Evolutionary conservation across 208 protist genomes (phyloP).

Genomic region (Trypanosoma cruzi): DNA sequence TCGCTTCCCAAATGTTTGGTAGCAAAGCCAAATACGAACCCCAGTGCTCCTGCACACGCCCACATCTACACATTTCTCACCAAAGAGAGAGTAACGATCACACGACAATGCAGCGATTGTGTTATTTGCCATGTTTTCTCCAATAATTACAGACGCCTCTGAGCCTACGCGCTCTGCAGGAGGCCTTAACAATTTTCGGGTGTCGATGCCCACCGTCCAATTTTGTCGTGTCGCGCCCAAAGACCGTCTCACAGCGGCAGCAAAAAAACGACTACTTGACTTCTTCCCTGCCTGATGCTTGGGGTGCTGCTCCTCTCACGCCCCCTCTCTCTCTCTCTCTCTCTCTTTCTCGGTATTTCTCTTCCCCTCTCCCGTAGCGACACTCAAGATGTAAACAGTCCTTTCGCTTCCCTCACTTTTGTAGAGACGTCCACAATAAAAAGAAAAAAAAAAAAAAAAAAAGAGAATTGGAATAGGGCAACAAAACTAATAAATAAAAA

Average conservation of each 20-base stretch:
- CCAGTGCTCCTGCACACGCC: conserved; percentile 58
- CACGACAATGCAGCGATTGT: neutral
- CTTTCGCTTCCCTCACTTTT: too few relatives aligned
- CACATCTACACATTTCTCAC: conserved; percentile 52
- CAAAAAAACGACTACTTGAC: neutral
- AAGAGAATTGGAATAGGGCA: conserved; percentile 14
- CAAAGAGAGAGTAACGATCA: conserved; percentile 7
- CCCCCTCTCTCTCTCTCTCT: too few relatives aligned
- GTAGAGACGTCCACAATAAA: conserved; percentile 4
- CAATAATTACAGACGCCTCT: neutral
- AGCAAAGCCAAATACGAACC: conserved; percentile 56
- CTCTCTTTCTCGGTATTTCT: too few relatives aligned
- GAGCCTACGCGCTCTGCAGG: too few relatives aligned
- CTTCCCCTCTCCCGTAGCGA: too few relatives aligned
- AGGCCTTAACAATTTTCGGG: neutral
- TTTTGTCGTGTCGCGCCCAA: neutral
- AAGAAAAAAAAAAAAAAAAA: conserved; percentile 23
- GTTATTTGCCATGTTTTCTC: neutral
- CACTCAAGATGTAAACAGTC: too few relatives aligned
- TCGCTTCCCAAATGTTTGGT: conserved; percentile 56
- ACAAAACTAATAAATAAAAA: neutral
- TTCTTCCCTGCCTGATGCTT: neutral
- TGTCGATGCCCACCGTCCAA: neutral
- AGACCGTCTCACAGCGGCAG: neutral
- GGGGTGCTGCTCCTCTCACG: too few relatives aligned